These are phyloP conservation scores for Yarrowia sp. DNA, from an alignment of 805 yeast species.

Conservation along the genomic window DNA sequence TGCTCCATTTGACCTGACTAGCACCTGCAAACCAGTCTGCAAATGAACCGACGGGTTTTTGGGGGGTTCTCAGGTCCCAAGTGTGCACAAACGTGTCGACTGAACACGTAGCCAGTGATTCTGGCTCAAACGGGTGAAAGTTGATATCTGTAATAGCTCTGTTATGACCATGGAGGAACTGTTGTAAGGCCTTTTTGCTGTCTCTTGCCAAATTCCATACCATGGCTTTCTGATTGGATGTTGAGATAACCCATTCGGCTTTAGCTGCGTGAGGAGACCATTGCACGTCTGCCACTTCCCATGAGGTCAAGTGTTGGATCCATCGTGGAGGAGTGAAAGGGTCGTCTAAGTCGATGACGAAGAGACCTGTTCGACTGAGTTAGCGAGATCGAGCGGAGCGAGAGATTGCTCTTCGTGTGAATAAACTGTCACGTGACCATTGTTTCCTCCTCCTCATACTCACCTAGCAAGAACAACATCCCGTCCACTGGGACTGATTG, in stretches of 20 bases:
- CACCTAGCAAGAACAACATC: conserved; percentile 87
- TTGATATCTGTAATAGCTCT: conserved; percentile 95
- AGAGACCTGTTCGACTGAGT: conserved; percentile 65
- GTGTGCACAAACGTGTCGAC: conserved; percentile 82
- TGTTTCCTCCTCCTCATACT: conserved; percentile 21
- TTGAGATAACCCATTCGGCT: conserved; percentile 88
- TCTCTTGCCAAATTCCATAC: conserved; percentile 85
- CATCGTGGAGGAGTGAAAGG: conserved; percentile 94
- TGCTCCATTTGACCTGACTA: conserved; percentile 92
- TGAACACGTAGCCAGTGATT: conserved; percentile 85
- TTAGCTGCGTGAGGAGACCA: conserved; percentile 91
- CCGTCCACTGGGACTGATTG: conserved; percentile 83
- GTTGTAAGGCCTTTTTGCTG: conserved; percentile 74
- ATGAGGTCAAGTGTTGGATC: conserved; percentile 86
- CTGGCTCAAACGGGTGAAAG: conserved; percentile 85
- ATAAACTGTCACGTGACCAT: background rate
- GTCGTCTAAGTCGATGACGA: conserved; percentile 89
- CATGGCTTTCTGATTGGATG: conserved; percentile 92
- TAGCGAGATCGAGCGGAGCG: conserved; percentile 16
- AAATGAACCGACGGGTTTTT: conserved; percentile 65
- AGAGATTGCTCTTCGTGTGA: background rate
- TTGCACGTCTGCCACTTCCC: conserved; percentile 99
- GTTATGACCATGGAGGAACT: conserved; percentile 82
- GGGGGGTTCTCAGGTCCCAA: conserved; percentile 87
- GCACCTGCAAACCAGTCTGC: conserved; percentile 98